A percentile compares a stretch with the other conserved stretches of the same genome.
Evolutionary conservation across 2,329 filamentous ascomycete species (phyloP).

Genomic region (Aschersonia sp.): DNA sequence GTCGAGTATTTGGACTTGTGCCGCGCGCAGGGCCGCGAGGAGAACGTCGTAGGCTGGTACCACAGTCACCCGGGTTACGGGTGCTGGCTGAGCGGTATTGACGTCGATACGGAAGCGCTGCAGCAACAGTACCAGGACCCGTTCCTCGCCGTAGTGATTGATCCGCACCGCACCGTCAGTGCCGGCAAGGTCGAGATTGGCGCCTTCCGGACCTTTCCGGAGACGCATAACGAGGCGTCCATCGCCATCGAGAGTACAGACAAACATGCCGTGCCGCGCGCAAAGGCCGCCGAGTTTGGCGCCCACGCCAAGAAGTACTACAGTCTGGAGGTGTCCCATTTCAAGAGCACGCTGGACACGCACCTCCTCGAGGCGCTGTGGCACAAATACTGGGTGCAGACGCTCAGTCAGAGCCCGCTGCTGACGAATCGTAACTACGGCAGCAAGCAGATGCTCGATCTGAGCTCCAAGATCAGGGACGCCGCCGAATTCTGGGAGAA

Average conservation of each 20-base stretch:
- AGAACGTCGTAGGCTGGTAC: constrained; percentile 97
- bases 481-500: constrained; percentile 26
- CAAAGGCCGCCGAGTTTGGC: constrained; percentile 88
- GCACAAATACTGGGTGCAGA: constrained; percentile 99
- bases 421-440: constrained; percentile 88
- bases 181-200: constrained; percentile 95
- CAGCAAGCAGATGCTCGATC: constrained; percentile 81
- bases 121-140: constrained; percentile 82
- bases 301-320: constrained; percentile 89
- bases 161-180: constrained; percentile 88
- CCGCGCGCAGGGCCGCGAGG: constrained; percentile 61
- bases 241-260: too few relatives aligned
- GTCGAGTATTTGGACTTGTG: constrained; percentile 68
- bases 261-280: too few relatives aligned
- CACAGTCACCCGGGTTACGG: constrained; percentile 96
- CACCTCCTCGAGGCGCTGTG: constrained; percentile 79
- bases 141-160: constrained; percentile 90
- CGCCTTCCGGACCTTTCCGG: constrained; percentile 83
- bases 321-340: constrained; percentile 78
- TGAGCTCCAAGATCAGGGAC: constrained; percentile 68
- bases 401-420: constrained; percentile 78
- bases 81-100: constrained; percentile 95
- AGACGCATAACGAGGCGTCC: constrained; percentile 12
- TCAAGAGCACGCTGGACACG: constrained; percentile 82
- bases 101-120: constrained; percentile 74